These are phyloP conservation scores for Mycena polygramma DNA, from an alignment of 768 basidiomycete genomes.

Conservation along the genomic window DNA sequence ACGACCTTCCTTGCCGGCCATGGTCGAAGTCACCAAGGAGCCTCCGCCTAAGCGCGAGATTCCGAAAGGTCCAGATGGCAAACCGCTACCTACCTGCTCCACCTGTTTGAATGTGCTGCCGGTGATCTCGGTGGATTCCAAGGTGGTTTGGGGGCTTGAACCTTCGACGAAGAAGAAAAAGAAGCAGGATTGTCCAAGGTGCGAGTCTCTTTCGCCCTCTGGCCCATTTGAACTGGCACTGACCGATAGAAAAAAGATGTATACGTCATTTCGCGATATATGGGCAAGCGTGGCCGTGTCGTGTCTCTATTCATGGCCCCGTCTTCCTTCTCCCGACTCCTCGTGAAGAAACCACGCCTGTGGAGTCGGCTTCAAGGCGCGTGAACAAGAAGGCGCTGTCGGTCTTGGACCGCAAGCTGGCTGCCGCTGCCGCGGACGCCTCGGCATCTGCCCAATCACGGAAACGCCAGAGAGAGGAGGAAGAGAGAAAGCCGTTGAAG, in stretches of 20 bases:
- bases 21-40: slow-evolving; percentile 53
- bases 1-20: slow-evolving; percentile 56
- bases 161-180: slow-evolving; percentile 67
- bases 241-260: slow-evolving; percentile 57
- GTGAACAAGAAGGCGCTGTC: slow-evolving; percentile 65
- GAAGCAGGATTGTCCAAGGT: slow-evolving; percentile 84
- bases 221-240: slow-evolving; percentile 23
- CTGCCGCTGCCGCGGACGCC: slow-evolving; percentile 51
- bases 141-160: slow-evolving; percentile 81
- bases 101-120: slow-evolving; percentile 81
- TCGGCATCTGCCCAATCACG: slow-evolving; percentile 43
- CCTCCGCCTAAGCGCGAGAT: slow-evolving; percentile 54
- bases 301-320: slow-evolving; percentile 64
- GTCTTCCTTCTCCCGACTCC: slow-evolving; percentile 59
- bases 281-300: slow-evolving; percentile 76
- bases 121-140: slow-evolving; percentile 79
- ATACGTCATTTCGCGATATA: slow-evolving; percentile 87
- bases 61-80: slow-evolving; percentile 74
- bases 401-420: slow-evolving; percentile 68
- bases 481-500: slow-evolving; percentile 59
- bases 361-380: slow-evolving; percentile 60
- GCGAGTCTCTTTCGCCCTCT: slow-evolving; percentile 42
- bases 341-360: slow-evolving; percentile 64
- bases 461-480: slow-evolving; percentile 48
- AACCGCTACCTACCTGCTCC: slow-evolving; percentile 75